Evolutionary conservation across 2,329 filamentous ascomycete genomes (phyloP).

Genomic region (Calonectria crousiana): DNA sequence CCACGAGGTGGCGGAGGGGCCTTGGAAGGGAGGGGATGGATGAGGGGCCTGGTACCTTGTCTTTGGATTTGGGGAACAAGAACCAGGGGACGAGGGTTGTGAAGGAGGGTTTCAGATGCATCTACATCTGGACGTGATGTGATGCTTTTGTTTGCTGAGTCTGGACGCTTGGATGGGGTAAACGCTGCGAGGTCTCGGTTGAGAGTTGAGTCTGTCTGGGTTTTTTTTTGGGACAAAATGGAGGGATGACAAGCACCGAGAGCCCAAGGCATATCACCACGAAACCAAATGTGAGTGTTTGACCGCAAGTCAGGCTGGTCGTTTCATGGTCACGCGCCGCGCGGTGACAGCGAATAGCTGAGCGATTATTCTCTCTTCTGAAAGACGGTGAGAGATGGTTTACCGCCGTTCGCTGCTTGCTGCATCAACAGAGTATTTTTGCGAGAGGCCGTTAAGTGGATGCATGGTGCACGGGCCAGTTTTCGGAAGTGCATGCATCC

Average conservation of each 20-base stretch:
- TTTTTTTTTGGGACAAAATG: not conserved
- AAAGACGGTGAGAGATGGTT: slow-evolving; percentile 7
- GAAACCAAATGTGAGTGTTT: not conserved
- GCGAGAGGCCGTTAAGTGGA: slow-evolving; percentile 21
- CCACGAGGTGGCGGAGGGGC: slow-evolving; percentile 19
- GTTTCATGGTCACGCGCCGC: slow-evolving; percentile 2
- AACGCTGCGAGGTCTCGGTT: not conserved
- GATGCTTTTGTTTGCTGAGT: not conserved
- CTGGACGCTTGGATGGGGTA: slow-evolving; percentile 22
- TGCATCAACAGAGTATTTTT: not conserved
- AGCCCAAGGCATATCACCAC: not conserved
- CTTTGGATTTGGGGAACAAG: not conserved
- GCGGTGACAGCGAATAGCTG: not conserved
- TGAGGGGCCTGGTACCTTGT: not conserved
- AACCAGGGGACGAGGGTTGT: not conserved
- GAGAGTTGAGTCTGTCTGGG: not conserved
- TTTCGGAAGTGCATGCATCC: slow-evolving; percentile 42
- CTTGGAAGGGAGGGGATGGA: not conserved
- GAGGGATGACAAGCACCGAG: not conserved
- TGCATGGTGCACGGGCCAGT: slow-evolving; percentile 36
- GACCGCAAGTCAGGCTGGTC: not conserved
- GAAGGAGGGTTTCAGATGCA: slow-evolving; percentile 11
- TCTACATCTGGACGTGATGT: slow-evolving; percentile 10
- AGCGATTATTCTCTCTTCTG: slow-evolving; percentile 6
- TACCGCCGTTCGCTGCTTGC: not conserved